Conservation (phyloP, 1,139 yeast genomes). For the Blastobotrys raffinosifermentans region DNA sequence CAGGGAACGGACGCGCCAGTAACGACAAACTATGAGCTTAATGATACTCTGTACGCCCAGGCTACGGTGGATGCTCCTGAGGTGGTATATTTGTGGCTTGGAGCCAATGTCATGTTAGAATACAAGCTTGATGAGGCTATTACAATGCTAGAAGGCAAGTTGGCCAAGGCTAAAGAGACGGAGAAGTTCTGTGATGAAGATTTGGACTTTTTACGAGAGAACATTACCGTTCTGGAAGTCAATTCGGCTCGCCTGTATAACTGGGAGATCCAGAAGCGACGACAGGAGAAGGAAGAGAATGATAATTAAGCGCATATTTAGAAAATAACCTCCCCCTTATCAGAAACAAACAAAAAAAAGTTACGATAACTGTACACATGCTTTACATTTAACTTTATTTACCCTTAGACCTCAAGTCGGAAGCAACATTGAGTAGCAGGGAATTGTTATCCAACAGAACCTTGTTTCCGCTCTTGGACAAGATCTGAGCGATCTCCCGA, state of each 20-base stretch:
- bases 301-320: not conserved
- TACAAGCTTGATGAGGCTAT: constrained; percentile 87
- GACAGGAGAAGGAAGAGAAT: constrained; percentile 30
- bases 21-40: constrained; percentile 77
- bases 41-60: constrained; percentile 83
- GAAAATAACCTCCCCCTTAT: not conserved
- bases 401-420: constrained; percentile 40
- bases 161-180: constrained; percentile 57
- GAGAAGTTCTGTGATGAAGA: constrained; percentile 68
- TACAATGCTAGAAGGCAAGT: constrained; percentile 56
- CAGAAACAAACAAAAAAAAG: not conserved
- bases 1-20: constrained; percentile 40
- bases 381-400: not conserved
- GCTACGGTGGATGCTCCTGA: constrained; percentile 64
- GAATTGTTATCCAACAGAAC: constrained; percentile 90
- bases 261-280: constrained; percentile 90
- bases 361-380: not conserved
- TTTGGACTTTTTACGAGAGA: constrained; percentile 80
- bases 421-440: constrained; percentile 78
- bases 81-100: constrained; percentile 83
- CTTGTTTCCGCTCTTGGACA: constrained; percentile 84
- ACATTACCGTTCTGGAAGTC: constrained; percentile 96
- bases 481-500: constrained; percentile 82
- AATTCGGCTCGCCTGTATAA: constrained; percentile 92
- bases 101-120: constrained; percentile 97